These are phyloP conservation scores for Phytophthora citricola DNA, from an alignment of 352 stramenopile species.

Conservation along the genomic window DNA sequence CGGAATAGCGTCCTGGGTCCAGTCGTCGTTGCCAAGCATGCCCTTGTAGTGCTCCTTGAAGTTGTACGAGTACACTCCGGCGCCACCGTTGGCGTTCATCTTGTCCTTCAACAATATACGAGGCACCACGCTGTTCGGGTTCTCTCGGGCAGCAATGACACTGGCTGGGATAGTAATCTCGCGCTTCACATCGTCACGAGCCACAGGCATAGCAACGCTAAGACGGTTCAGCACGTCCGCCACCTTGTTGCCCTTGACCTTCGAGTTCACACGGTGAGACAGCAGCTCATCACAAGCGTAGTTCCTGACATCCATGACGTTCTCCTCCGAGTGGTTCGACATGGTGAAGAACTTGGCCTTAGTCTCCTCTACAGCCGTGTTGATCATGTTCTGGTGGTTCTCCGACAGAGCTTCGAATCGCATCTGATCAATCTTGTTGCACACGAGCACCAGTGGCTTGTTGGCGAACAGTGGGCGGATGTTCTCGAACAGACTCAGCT, in stretches of 20 bases:
- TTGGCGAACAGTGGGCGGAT: slow-evolving; percentile 99
- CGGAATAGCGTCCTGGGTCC: slow-evolving; percentile 97
- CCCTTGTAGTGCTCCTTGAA: slow-evolving; percentile 97
- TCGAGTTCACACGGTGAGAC: slow-evolving; percentile 93
- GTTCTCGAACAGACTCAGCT: slow-evolving; percentile 97
- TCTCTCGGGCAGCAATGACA: slow-evolving; percentile 88
- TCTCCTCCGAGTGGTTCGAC: slow-evolving; percentile 98
- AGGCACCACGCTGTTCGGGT: slow-evolving; percentile 39
- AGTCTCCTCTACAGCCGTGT: slow-evolving; percentile 68
- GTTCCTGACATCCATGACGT: slow-evolving; percentile 95
- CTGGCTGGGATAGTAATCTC: slow-evolving; percentile 94
- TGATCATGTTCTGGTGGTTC: slow-evolving; percentile 86
- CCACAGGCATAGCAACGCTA: slow-evolving; percentile 95
- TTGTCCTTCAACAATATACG: slow-evolving; percentile 84
- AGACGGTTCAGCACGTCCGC: slow-evolving; percentile 96
- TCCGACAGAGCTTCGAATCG: slow-evolving; percentile 91
- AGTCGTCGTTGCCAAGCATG: slow-evolving; percentile 96
- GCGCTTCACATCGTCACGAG: slow-evolving; percentile 92
- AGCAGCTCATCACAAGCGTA: slow-evolving; percentile 97
- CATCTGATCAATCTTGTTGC: slow-evolving; percentile 99
- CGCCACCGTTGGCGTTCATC: slow-evolving; percentile 96
- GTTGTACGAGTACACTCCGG: slow-evolving; percentile 97
- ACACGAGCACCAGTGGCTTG: slow-evolving; percentile 98
- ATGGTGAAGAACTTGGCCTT: slow-evolving; percentile 97
- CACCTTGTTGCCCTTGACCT: slow-evolving; percentile 96